phyloP scores from a whole-genome alignment of 371 early-diverging fungal genomes.

The Apophysomyces sp. region DNA sequence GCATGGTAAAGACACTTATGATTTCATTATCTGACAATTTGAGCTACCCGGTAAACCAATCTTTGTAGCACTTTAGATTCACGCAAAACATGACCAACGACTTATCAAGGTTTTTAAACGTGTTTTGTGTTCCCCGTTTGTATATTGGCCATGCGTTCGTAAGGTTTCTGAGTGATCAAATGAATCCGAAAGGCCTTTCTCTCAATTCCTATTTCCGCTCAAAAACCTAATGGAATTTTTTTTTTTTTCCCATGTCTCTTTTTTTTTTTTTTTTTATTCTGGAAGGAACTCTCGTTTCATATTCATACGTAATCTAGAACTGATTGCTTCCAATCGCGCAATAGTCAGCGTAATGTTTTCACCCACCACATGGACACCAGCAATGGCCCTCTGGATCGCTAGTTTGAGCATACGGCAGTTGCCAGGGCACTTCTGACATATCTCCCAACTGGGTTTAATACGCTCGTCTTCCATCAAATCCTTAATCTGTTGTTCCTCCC shows the following conservation, averaged over 20 bases:
- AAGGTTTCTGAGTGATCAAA: no score
- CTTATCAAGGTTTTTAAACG: no score
- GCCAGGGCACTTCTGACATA: constrained; percentile 8
- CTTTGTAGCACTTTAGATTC: no score
- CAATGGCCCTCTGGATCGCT: constrained; percentile 30
- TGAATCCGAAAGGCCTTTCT: no score
- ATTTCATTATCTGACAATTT: no score
- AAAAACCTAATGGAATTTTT: no score
- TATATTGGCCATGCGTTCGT: no score
- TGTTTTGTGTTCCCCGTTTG: no score
- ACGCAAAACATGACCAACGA: no score
- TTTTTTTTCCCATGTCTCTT: not conserved
- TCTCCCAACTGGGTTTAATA: constrained; percentile 12
- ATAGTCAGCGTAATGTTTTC: constrained; percentile 27
- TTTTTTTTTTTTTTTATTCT: constrained; percentile 8
- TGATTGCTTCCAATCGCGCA: constrained; percentile 45
- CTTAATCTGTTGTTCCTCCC: constrained; percentile 9
- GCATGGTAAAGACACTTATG: no score
- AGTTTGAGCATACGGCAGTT: constrained; percentile 19
- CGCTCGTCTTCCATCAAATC: constrained; percentile 14
- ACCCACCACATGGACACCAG: constrained; percentile 30
- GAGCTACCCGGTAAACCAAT: no score
- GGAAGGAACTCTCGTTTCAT: constrained; percentile 45
- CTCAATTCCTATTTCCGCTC: no score
- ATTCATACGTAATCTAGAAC: constrained; percentile 44